Base-by-base conservation (phyloP, 1,139 yeast species). In the Cylindricascospora bacillispora region DNA sequence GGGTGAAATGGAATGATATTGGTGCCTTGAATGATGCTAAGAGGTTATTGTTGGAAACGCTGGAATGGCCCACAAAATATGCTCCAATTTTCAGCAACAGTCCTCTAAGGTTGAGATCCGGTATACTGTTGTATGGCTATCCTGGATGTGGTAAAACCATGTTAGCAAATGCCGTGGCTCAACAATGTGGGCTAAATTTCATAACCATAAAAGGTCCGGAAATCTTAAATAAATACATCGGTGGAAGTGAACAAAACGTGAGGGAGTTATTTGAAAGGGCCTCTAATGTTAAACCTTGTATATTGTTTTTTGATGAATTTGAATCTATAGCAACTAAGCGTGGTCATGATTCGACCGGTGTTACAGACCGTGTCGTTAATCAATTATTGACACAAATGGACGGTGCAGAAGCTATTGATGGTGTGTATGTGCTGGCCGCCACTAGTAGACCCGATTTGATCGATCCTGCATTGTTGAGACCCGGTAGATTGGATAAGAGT, bases 131-230 rank as follows among this genome's bases (percentile, higher is more conserved):
- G 12, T 89, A 86, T 54, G 98, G 98, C 0, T 89, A 82, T 48
- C 98, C 98, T 1, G 98, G 98, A 4, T 89, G 98, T 59, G 98
- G 98, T 32, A 89, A 89, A 55, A 89, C 98, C 0, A 63, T 86
- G 38, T 57, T 89, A 23, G 97, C 97, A 0, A 78, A 92, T 38
- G 95, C 97, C 0, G 83, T 89, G 29, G 93, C 97, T 0, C 79
- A 86, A 1, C 93, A 86, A 49, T 83, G 95, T 58, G 97, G 97
- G 0, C 63, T 89, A 36, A 89, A 89, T 47, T 89, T 89, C 52
- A 89, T 89, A 21, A 77, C 94, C 2, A 79, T 89, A 32, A 89
- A 89, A 53, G 98, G 98, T 12, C 98, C 98, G 0, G 98, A 89
- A 52, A 83, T 89, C 31, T 65, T 89, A 43, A 89, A 89, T 60